Base-by-base conservation (phyloP, 805 yeast genomes). In the Monosporozyma siamensis region DNA sequence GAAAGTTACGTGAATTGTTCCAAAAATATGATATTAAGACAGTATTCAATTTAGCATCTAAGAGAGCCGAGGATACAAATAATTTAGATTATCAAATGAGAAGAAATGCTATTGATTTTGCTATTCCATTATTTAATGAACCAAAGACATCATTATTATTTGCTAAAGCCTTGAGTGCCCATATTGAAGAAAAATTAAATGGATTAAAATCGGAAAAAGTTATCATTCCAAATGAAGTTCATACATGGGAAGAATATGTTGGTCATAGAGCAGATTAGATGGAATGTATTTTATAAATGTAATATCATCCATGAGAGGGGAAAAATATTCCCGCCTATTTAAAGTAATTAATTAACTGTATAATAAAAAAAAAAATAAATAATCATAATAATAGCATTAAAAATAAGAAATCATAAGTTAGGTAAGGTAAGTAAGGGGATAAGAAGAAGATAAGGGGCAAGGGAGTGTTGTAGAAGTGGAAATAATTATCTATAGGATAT, bases 51-150 rank as follows among this genome's bases (percentile, higher is more conserved):
- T 75, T 92, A 58, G 97, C 98, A 42, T 73, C 73, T 54, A 82
- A 85, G 34, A 78, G 96, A 63, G 99, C 97, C 35, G 94, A 85
- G 56, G 69, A 75, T 50, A 72, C 86, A 50, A 65, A 77, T 50
- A 97, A 92, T 59, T 82, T 83, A 65, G 97, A 92, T 67, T 92
- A 92, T 65, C 81, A 90, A 45, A 92, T 92, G 98, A 82, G 99
- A 73, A 82, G 99, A 72, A 92, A 92, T 64, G 97, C 99, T 38
- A 94, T 92, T 68, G 99, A 92, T 65, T 92, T 92, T 63, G 97
- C 85, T 47, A 82, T 90, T 58, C 96, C 98, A 34, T 72, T 92
- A 61, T 90, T 92, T 72, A 92, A 90, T 62, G 99, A 92, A 70
- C 96, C 97, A 50, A 80, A 87, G 62, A 94, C 98, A 18, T 82